Evolutionary conservation across 306 rosid genomes (phyloP), one percentile per base, ranked within the genome.

Genomic region (Luffa acutangula): DNA sequence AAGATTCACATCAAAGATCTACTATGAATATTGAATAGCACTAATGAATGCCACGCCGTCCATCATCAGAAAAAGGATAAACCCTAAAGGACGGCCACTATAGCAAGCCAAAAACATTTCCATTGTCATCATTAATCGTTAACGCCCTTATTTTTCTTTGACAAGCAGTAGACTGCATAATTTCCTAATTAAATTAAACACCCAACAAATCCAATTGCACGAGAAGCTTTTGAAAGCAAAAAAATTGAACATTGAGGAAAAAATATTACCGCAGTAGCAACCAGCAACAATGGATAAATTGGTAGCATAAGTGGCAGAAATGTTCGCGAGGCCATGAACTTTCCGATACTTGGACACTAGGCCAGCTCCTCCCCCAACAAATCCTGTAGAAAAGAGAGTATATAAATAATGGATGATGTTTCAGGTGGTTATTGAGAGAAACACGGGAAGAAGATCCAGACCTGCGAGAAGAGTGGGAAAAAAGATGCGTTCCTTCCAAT

Each of bases 321-420:
- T 86, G 12, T 83, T 84, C 7, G 91, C 86, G 58, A 90, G 90
- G 45, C 98, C 97, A 12, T 87, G 91, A 39, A 81, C 81, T 84
- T 84, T 91, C 37, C 97, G 85, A 85, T 95, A 90, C 87, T 90
- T 91, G 36, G 98, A 92, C 13, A 89, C 41, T 77, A 90, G 79
- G 21, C 97, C 98, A 79, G 81, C 82, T 90, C 97, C 98, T 80
- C 91, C 92, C 76, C 98, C 98, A 70, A 86, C 78, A 87, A 91
- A 51, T 75, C 97, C 98, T 90, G 90, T 80, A 49, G 79, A 6
- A 73, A 73, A 14, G 37, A 45, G 21, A 64, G 1, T 6, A 64
- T n/a, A 69, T 69, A 43, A 1, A 67, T 9, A 42, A 62, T 62
- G 18, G 42, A 31, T 62, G 42, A 62, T 7, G 3, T 67, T 69